Evolutionary conservation across 305 asterid genomes (phyloP), one percentile per base, ranked within the genome.

Genomic region (Plantago rigida): DNA sequence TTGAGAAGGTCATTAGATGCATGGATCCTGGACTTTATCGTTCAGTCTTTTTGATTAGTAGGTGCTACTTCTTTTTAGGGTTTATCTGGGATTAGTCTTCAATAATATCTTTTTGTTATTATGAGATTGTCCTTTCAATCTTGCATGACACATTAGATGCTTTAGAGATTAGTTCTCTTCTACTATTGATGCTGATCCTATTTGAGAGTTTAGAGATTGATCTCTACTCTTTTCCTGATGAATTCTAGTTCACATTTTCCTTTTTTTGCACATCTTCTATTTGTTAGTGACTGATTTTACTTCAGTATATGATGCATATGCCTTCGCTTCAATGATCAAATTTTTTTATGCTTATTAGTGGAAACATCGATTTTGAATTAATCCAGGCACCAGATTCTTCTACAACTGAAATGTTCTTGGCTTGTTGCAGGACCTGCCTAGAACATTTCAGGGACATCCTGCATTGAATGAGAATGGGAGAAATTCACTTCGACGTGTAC

Each of bases 1-100:
- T 91, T 85, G 98, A 91, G 98, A 91, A 91, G 98, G 98, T 91
- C 95, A 62, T 87, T 84, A 80, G 95, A 85, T 87, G 96, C 96
- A 87, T 85, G 96, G 92, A 67, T 79, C 89, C 84, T 83, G 91
- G 92, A 78, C 82, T 86, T 89, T 86, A 84, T 81, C 85, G 79
- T 86, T 83, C 85, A 81, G 70, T 81, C 85, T 81, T 82, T 77
- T 84, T 77, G 77, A 91, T 87, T 85, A 39, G 89, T 87, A 84
- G 92, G 92, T 85, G 94, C 90, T 84, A 85, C 96, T 81, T 88
- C 95, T 82, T 87, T 80, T 72, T 83, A 76, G 92, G 89, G 84
- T 72, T 81, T 78, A 82, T 69, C 73, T 71, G 71, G 82, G 81
- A 78, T 34, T 46, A 13, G 80, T 67, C 78, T 73, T 77, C 77